A percentile compares a stretch with the other conserved stretches of the same genome.
phyloP scores from a whole-genome alignment of 2,329 filamentous ascomycete genomes.

The Monosporascus cannonballus region DNA sequence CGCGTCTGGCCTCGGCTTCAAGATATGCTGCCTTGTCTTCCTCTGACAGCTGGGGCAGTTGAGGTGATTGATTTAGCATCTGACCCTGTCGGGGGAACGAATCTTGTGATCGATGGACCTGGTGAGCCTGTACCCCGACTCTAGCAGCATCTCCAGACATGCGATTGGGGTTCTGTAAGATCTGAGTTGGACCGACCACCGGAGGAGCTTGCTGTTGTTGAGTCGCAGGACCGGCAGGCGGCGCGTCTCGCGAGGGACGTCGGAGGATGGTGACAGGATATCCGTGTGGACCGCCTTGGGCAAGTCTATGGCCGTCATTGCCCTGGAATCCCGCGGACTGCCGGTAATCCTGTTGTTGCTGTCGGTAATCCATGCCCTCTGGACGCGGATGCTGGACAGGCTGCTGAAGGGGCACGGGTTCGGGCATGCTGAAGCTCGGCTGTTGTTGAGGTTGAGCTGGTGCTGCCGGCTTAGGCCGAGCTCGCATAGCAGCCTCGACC shows the following conservation, averaged over 20 bases:
- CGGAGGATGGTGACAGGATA: conserved; percentile 52
- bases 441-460: conserved; percentile 27
- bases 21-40: conserved; percentile 79
- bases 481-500: conserved; percentile 87
- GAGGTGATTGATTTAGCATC: conserved; percentile 57
- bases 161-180: conserved; percentile 73
- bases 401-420: conserved; percentile 16
- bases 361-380: conserved; percentile 20
- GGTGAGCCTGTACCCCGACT: conserved; percentile 25
- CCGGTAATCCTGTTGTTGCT: conserved; percentile 21
- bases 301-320: conserved; percentile 20
- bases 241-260: conserved; percentile 37
- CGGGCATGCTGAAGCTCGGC: conserved; percentile 11
- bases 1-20: conserved; percentile 86
- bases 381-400: conserved; percentile 22
- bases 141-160: conserved; percentile 42
- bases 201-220: conserved; percentile 32
- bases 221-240: conserved; percentile 25
- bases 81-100: conserved; percentile 52
- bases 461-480: conserved; percentile 49
- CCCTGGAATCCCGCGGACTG: conserved; percentile 19
- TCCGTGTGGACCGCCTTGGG: conserved; percentile 31
- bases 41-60: conserved; percentile 71
- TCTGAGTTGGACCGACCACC: conserved; percentile 59
- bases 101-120: conserved; percentile 41